Conservation (phyloP, 2,329 filamentous ascomycete species). For the Microdochium paspali region DNA sequence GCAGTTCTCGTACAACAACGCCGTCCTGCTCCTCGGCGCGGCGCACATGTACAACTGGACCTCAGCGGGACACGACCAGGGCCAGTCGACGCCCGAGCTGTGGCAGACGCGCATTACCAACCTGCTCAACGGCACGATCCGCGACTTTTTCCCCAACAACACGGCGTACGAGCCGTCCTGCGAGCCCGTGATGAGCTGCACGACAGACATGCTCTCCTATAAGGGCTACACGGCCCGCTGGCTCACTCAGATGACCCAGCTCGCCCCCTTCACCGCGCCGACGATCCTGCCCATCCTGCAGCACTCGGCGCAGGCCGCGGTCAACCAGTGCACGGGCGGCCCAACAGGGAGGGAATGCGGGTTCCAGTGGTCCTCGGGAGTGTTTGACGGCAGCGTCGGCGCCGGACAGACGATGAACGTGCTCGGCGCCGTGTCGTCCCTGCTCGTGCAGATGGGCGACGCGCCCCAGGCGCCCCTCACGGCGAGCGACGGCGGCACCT, state of each 20-base stretch:
- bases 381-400: constrained; percentile 33
- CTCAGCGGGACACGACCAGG: not conserved
- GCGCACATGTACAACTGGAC: constrained; percentile 27
- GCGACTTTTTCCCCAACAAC: constrained; percentile 38
- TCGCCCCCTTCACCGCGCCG: constrained; percentile 24
- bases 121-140: constrained; percentile 32
- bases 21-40: constrained; percentile 31
- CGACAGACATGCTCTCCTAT: constrained; percentile 45
- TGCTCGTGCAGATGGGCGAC: constrained; percentile 18
- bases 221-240: constrained; percentile 49
- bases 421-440: constrained; percentile 33
- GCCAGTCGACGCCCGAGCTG: constrained; percentile 5
- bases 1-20: constrained; percentile 43
- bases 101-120: constrained; percentile 39
- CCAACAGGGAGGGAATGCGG: constrained; percentile 33
- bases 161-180: constrained; percentile 46
- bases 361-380: constrained; percentile 34
- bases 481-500: constrained; percentile 29
- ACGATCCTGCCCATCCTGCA: constrained; percentile 24
- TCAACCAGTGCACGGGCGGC: constrained; percentile 21
- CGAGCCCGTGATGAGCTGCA: constrained; percentile 36
- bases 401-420: constrained; percentile 41
- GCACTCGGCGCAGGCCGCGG: constrained; percentile 28
- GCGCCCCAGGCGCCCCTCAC: constrained; percentile 20
- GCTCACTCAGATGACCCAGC: constrained; percentile 26